Evolutionary conservation across 2,329 filamentous ascomycete species (phyloP).

Genomic region (Exophiala spinifera): DNA sequence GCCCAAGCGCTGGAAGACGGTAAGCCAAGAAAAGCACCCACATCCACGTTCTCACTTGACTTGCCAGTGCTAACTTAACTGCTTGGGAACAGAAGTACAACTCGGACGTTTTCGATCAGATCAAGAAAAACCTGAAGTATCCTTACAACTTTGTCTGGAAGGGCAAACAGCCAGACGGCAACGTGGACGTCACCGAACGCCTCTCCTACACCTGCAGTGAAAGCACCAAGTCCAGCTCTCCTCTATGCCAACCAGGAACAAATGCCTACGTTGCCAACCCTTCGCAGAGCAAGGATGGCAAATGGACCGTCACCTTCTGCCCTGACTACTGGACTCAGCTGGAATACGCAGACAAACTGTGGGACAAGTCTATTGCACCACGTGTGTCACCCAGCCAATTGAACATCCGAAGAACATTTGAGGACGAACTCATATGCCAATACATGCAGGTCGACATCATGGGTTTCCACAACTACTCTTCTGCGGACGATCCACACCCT

Average conservation of each 20-base stretch:
- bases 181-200: neutral
- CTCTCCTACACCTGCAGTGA: neutral
- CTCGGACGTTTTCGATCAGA: neutral
- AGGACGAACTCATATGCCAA: neutral
- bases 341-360: neutral
- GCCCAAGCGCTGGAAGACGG: no score
- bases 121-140: neutral
- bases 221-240: neutral
- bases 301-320: neutral
- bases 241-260: neutral
- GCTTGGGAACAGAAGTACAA: no score
- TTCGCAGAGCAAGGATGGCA: neutral
- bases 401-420: neutral
- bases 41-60: no score
- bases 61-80: no score
- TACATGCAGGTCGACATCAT: neutral
- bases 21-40: no score
- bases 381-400: neutral
- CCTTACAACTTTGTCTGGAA: neutral
- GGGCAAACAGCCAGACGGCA: neutral
- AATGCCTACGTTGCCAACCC: neutral
- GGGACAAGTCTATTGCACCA: neutral
- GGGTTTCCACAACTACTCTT: neutral
- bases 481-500: neutral
- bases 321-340: neutral